Percentiles rank a stretch among this genome's conserved stretches.
These are phyloP conservation scores for Bimuria novae-zelandiae DNA, from an alignment of 2,329 filamentous ascomycete species.

Conservation along the genomic window DNA sequence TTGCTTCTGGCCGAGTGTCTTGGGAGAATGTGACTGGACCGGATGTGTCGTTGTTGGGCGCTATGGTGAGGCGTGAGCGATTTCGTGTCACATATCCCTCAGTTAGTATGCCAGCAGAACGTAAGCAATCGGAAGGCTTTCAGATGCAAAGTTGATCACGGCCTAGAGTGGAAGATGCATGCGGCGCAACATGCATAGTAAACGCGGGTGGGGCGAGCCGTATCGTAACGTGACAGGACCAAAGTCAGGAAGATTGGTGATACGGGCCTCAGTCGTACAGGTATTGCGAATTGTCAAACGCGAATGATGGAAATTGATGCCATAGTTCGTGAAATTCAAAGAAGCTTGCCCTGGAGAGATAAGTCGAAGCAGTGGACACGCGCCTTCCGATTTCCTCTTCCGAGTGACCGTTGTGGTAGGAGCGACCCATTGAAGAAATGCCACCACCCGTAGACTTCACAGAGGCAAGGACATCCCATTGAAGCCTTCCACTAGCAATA, in stretches of 20 bases:
- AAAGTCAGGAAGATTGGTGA: background rate
- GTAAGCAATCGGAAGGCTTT: conserved; percentile 8
- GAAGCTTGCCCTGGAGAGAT: too few relatives aligned
- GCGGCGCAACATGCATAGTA: background rate
- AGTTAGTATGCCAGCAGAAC: background rate
- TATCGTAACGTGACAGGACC: background rate
- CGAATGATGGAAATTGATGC: conserved; percentile 8
- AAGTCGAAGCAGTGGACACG: background rate
- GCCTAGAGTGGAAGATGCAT: conserved; percentile 6
- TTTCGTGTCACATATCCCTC: background rate
- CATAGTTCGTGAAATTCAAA: background rate
- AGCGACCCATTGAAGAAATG: background rate
- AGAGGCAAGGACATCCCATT: background rate
- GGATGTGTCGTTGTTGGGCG: too few relatives aligned
- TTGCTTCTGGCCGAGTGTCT: background rate
- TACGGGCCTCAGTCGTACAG: background rate
- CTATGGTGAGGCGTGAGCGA: too few relatives aligned
- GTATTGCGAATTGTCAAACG: conserved; percentile 7
- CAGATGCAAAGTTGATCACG: conserved; percentile 13
- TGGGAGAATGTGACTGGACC: too few relatives aligned
- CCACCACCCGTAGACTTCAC: background rate
- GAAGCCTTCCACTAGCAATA: background rate
- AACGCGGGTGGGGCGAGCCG: conserved; percentile 2
- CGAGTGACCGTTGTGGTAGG: background rate
- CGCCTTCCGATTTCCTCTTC: background rate